These are phyloP conservation scores for Penicillium sp. DNA, from an alignment of 2,329 filamentous ascomycete genomes.

Conservation along the genomic window DNA sequence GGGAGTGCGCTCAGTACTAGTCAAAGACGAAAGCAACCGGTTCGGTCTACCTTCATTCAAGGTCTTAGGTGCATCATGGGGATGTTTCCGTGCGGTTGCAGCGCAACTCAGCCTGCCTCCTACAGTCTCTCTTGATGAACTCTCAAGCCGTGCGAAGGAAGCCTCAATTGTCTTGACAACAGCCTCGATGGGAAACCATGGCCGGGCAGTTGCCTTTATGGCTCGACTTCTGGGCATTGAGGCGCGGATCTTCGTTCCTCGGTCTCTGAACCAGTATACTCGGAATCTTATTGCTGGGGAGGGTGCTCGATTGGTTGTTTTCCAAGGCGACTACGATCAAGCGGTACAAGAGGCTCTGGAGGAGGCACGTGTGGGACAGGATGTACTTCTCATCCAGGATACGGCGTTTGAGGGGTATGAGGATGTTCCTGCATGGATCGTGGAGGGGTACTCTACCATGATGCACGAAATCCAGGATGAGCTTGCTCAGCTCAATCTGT, in stretches of 20 bases:
- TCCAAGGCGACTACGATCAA: conserved; percentile 63
- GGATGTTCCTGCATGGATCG: conserved; percentile 69
- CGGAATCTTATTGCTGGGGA: conserved; percentile 58
- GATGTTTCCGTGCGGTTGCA: conserved; percentile 58
- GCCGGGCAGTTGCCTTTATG: conserved; percentile 70
- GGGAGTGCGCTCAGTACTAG: conserved; percentile 56
- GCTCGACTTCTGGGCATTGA: conserved; percentile 57
- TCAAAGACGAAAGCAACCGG: conserved; percentile 70
- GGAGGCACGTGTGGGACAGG: conserved; percentile 36
- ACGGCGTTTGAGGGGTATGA: conserved; percentile 66
- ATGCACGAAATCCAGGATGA: conserved; percentile 67
- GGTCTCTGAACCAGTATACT: conserved; percentile 56
- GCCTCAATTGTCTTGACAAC: conserved; percentile 54
- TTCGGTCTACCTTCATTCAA: conserved; percentile 75
- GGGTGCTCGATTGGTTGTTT: conserved; percentile 59
- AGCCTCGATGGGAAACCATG: conserved; percentile 75
- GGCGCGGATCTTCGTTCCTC: conserved; percentile 63
- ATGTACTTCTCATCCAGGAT: conserved; percentile 65
- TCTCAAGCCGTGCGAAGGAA: conserved; percentile 38
- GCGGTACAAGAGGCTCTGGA: conserved; percentile 54
- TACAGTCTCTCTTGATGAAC: conserved; percentile 45
- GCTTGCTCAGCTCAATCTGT: conserved; percentile 42
- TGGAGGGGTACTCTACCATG: conserved; percentile 75
- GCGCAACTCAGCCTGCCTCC: conserved; percentile 46
- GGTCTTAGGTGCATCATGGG: conserved; percentile 77